These are phyloP conservation scores for Talaromyces liani DNA, from an alignment of 495 filamentous ascomycete species.

Conservation along the genomic window DNA sequence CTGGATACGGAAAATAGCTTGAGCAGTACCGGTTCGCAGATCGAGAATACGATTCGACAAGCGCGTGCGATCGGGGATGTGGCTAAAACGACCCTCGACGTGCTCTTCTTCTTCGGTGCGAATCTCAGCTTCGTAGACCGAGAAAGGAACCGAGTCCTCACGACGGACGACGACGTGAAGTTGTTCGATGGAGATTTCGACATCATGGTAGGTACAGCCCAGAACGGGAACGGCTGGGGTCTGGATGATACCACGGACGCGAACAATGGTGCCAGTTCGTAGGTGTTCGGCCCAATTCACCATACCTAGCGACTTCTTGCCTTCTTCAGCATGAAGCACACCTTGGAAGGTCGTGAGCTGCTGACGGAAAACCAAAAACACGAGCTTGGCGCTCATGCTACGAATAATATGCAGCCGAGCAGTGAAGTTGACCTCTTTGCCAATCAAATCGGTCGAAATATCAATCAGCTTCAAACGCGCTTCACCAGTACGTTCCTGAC, in stretches of 20 bases:
- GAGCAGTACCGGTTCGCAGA: constrained; percentile 75
- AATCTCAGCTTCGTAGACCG: constrained; percentile 56
- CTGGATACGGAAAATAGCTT: constrained; percentile 75
- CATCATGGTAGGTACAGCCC: constrained; percentile 49
- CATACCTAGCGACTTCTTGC: constrained; percentile 50
- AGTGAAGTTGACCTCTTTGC: constrained; percentile 66
- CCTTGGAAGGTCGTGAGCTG: constrained; percentile 72
- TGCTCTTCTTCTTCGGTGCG: constrained; percentile 37
- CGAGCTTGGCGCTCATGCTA: constrained; percentile 81
- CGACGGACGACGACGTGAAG: constrained; percentile 48
- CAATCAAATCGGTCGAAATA: constrained; percentile 49
- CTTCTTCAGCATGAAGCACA: constrained; percentile 49
- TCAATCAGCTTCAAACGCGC: constrained; percentile 41
- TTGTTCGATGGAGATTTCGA: constrained; percentile 39
- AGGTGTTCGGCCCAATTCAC: constrained; percentile 64
- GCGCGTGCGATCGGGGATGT: constrained; percentile 65
- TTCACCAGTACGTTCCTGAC: constrained; percentile 25
- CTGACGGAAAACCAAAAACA: constrained; percentile 82
- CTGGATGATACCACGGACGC: constrained; percentile 57
- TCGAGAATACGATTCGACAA: constrained; percentile 81
- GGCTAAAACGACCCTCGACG: constrained; percentile 38
- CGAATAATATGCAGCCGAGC: constrained; percentile 78
- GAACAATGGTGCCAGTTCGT: constrained; percentile 58
- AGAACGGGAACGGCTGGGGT: constrained; percentile 51
- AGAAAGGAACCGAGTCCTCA: constrained; percentile 54